A percentile compares a stretch with the other conserved stretches of the same genome.
Conservation (phyloP, 176 grass and related monocot genomes). For the Raddia guianensis region DNA sequence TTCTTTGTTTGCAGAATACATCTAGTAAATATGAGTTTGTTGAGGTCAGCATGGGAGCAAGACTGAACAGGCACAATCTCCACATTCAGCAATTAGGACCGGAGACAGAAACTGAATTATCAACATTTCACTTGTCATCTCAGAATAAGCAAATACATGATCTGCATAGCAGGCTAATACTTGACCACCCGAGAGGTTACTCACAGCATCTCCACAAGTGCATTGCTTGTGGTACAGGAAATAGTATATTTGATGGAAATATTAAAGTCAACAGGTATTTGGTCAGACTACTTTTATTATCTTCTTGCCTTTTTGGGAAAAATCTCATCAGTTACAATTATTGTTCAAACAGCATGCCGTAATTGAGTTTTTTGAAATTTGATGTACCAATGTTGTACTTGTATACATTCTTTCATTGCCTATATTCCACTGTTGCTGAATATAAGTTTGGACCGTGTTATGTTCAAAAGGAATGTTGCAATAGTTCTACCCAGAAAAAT, state of each 20-base stretch:
- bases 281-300: neutral
- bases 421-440: conserved; percentile 9
- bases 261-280: conserved; percentile 90
- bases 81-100: conserved; percentile 87
- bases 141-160: conserved; percentile 90
- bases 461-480: neutral
- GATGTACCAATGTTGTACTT: neutral
- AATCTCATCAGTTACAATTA: neutral
- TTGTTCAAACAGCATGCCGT: neutral
- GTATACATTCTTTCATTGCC: neutral
- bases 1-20: conserved; percentile 57
- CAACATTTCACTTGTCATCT: conserved; percentile 78
- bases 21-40: conserved; percentile 80
- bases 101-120: conserved; percentile 70
- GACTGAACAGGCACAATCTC: conserved; percentile 86
- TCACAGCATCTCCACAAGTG: conserved; percentile 91
- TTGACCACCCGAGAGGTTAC: conserved; percentile 75
- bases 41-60: conserved; percentile 84
- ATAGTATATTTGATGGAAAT: conserved; percentile 93
- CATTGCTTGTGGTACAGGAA: conserved; percentile 76
- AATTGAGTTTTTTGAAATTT: conserved; percentile 13
- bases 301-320: neutral
- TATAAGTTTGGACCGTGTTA: neutral
- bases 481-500: neutral
- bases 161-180: conserved; percentile 90